Percentiles rank a stretch among this genome's conserved stretches.
Conservation (phyloP, 2,329 filamentous ascomycete species). For the Xylariaceae sp. region DNA sequence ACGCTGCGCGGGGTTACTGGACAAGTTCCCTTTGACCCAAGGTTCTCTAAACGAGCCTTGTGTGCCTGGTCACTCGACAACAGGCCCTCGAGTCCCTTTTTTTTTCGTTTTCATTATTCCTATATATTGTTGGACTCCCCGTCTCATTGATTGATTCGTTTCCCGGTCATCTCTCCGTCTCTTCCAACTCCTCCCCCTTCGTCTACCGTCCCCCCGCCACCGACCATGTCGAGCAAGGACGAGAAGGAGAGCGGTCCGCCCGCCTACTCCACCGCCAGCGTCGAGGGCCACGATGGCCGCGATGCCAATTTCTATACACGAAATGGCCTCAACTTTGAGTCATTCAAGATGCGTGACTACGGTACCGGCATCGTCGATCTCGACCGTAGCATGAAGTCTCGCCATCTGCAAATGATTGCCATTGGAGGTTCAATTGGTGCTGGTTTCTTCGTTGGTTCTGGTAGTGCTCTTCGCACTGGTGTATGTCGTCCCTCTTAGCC, state of each 20-base stretch:
- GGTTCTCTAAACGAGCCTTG: neutral
- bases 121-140: neutral
- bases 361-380: conserved; percentile 34
- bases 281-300: conserved; percentile 18
- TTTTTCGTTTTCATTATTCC: neutral
- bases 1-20: neutral
- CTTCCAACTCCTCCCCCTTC: neutral
- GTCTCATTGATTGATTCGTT: neutral
- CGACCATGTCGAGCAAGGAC: conserved; percentile 24
- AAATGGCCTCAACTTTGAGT: conserved; percentile 38
- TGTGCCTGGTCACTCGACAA: neutral
- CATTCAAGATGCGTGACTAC: conserved; percentile 38
- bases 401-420: conserved; percentile 49
- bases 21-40: neutral
- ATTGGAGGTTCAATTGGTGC: conserved; percentile 54
- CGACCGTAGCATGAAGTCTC: conserved; percentile 40
- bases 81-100: neutral
- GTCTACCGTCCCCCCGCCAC: neutral
- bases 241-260: conserved; percentile 30
- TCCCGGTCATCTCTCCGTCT: neutral
- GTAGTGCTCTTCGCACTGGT: conserved; percentile 44
- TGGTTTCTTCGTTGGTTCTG: conserved; percentile 57
- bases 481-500: conserved; percentile 28
- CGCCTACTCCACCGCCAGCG: conserved; percentile 18
- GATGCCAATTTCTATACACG: conserved; percentile 34